Evolutionary conservation across 768 basidiomycete genomes (phyloP).

Genomic region (Lyophyllum decastes): DNA sequence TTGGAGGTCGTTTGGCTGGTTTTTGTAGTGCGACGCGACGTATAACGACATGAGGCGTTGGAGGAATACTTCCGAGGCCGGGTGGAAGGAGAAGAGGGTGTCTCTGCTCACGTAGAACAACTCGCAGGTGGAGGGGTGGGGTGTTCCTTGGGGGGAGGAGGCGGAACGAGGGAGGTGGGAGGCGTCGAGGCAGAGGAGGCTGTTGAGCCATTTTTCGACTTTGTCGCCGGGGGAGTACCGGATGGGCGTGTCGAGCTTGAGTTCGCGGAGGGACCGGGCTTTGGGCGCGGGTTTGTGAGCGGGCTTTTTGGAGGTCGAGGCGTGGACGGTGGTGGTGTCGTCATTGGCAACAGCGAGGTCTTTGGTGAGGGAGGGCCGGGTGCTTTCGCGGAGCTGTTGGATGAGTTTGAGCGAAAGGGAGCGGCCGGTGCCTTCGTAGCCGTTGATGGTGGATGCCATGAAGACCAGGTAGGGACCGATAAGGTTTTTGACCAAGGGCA

Average conservation of each 20-base stretch:
- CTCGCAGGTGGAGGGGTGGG: constrained; percentile 92
- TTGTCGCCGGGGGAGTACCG: constrained; percentile 86
- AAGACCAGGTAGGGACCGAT: constrained; percentile 97
- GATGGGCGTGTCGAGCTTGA: constrained; percentile 94
- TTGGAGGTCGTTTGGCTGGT: constrained; percentile 98
- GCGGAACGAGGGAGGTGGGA: constrained; percentile 56
- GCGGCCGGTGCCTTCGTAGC: constrained; percentile 99
- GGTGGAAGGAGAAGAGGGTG: constrained; percentile 95
- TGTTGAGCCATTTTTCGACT: constrained; percentile 94
- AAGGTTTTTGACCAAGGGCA: constrained; percentile 92
- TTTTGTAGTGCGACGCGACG: constrained; percentile 98
- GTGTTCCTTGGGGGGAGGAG: constrained; percentile 67
- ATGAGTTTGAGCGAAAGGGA: constrained; percentile 97
- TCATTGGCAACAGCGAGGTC: constrained; percentile 42
- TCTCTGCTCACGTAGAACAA: constrained; percentile 95
- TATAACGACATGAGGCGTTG: constrained; percentile 99
- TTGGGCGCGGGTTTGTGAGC: constrained; percentile 57
- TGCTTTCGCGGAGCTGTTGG: constrained; percentile 92
- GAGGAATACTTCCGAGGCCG: constrained; percentile 95
- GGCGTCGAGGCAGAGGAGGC: constrained; percentile 88
- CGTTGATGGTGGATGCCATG: constrained; percentile 99
- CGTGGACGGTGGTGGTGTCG: constrained; percentile 35
- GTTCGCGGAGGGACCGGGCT: constrained; percentile 82
- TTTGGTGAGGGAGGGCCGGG: constrained; percentile 76
- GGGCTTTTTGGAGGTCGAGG: constrained; percentile 51